Conservation (phyloP, 2,329 filamentous ascomycete genomes). For the Hansfordia pulvinata region DNA sequence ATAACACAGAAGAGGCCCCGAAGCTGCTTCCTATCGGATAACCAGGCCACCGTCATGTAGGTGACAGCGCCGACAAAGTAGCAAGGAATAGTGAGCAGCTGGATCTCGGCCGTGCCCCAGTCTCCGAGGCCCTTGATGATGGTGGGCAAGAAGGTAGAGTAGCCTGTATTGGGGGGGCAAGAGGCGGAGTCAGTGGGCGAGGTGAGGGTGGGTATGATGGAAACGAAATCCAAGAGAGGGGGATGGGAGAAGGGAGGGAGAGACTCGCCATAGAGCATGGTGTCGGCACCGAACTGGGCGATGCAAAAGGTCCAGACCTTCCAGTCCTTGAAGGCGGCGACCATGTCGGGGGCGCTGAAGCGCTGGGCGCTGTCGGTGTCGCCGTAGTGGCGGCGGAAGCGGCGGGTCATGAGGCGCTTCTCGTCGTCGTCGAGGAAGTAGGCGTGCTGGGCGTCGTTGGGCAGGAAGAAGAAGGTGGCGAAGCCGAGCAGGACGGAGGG, state of each 20-base stretch:
- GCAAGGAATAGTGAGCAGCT: slow-evolving; percentile 67
- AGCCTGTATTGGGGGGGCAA: slow-evolving; percentile 34
- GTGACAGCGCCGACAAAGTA: slow-evolving; percentile 59
- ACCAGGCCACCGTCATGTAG: slow-evolving; percentile 51
- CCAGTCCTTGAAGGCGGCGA: slow-evolving; percentile 58
- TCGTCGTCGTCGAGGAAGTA: slow-evolving; percentile 46
- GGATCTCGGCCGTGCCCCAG: slow-evolving; percentile 52
- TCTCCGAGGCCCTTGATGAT: slow-evolving; percentile 58
- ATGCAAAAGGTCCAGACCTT: slow-evolving; percentile 59
- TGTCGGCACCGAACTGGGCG: slow-evolving; percentile 60
- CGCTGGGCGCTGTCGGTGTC: slow-evolving; percentile 28
- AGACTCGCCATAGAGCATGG: slow-evolving; percentile 55
- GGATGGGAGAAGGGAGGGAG: neutral
- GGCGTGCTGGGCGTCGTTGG: slow-evolving; percentile 46
- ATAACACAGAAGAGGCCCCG: slow-evolving; percentile 51
- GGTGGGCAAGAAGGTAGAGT: slow-evolving; percentile 64
- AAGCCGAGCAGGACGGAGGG: slow-evolving; percentile 39
- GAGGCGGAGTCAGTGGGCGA: too few species aligned
- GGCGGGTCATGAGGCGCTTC: slow-evolving; percentile 32
- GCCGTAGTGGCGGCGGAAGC: slow-evolving; percentile 28
- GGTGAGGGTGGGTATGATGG: too few species aligned
- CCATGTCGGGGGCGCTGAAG: slow-evolving; percentile 46
- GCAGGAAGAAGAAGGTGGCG: slow-evolving; percentile 40
- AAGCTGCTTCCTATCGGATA: slow-evolving; percentile 54
- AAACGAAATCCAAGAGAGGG: too few species aligned